Evolutionary conservation across 2,329 filamentous ascomycete species (phyloP).

Genomic region (Verticillium zaregamsianum): DNA sequence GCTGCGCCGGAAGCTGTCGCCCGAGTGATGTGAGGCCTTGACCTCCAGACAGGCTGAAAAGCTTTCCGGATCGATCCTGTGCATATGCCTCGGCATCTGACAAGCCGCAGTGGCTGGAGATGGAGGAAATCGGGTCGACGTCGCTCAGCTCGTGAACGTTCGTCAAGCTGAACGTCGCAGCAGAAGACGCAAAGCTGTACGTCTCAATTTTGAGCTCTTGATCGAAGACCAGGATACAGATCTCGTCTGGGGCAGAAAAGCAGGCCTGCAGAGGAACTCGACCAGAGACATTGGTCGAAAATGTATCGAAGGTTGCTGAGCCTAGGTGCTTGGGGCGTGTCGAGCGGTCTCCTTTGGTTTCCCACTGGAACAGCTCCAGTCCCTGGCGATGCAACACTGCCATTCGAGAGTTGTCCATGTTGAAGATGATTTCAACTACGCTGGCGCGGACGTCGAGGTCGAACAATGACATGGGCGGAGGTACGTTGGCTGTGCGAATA

Average conservation of each 20-base stretch:
- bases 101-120: constrained; percentile 26
- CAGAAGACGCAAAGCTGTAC: not conserved
- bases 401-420: constrained; percentile 58
- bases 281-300: constrained; percentile 2
- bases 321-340: constrained; percentile 36
- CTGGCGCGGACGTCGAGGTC: constrained; percentile 62
- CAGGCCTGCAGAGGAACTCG: constrained; percentile 25
- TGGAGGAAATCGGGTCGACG: constrained; percentile 15
- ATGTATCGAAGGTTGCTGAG: constrained; percentile 31
- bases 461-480: constrained; percentile 86
- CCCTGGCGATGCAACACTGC: constrained; percentile 66
- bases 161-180: not conserved
- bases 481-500: constrained; percentile 76
- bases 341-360: constrained; percentile 52
- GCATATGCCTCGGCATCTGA: constrained; percentile 29
- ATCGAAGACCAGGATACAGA: constrained; percentile 26
- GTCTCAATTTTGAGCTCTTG: constrained; percentile 11
- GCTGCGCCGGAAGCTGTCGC: constrained; percentile 24
- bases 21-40: constrained; percentile 4
- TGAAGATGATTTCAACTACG: constrained; percentile 72
- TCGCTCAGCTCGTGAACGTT: constrained; percentile 2
- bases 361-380: constrained; percentile 68
- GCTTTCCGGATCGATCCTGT: constrained; percentile 41
- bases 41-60: constrained; percentile 32
- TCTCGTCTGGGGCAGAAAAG: constrained; percentile 20